These are phyloP conservation scores for Solanum etuberosum DNA, from an alignment of 257 asterid genomes.

Conservation along the genomic window DNA sequence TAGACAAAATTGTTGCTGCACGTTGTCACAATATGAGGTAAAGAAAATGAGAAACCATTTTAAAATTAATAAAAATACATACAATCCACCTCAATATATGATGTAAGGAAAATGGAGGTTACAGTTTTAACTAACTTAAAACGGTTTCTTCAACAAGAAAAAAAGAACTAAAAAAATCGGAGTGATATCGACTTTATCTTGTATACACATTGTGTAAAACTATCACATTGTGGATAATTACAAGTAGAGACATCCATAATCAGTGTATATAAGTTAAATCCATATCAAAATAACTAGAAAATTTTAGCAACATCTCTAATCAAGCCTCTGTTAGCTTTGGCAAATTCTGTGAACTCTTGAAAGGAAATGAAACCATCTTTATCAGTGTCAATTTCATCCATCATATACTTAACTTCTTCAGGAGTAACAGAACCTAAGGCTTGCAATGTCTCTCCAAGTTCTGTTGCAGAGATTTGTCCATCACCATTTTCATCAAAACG, in stretches of 20 bases:
- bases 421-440: slow-evolving; percentile 52
- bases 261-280: not conserved
- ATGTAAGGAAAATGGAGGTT: not conserved
- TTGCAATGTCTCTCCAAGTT: slow-evolving; percentile 70
- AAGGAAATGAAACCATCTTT: slow-evolving; percentile 71
- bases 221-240: not conserved
- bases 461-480: slow-evolving; percentile 66
- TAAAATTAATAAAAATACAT: not conserved
- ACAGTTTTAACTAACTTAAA: not conserved
- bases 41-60: not conserved
- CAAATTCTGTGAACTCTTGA: slow-evolving; percentile 57
- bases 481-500: slow-evolving; percentile 74
- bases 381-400: slow-evolving; percentile 76
- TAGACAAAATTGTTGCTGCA: not conserved
- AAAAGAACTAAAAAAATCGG: not conserved
- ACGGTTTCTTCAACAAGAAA: not conserved
- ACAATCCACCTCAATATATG: not conserved
- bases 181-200: not conserved
- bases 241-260: not conserved
- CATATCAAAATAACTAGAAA: slow-evolving; percentile 19
- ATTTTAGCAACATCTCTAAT: slow-evolving; percentile 76
- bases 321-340: slow-evolving; percentile 56
- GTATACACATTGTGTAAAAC: not conserved
- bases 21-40: not conserved
- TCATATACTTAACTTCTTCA: slow-evolving; percentile 64